Base-by-base conservation (phyloP, 225 moss, liverwort and hornwort genomes). In the Pseudoscleropodium purum region DNA sequence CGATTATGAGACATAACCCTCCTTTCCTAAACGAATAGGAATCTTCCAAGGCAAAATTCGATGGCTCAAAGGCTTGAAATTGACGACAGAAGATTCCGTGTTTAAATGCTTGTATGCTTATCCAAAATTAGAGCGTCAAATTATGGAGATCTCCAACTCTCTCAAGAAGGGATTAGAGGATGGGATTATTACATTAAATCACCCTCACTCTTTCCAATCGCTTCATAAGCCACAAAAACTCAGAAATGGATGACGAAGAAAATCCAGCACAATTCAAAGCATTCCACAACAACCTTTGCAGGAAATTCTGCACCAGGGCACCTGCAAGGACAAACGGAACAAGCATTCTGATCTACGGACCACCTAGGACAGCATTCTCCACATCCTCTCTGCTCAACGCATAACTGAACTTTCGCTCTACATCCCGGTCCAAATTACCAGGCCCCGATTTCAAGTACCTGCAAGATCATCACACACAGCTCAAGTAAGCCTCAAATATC, bases 361-460 rank as follows among this genome's bases (percentile, higher is more conserved):
- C 98, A 77, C 98, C 98, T 43, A 96, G 93, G 62, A 98, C 94
- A 67, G 98, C 98, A 87, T 98, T 98, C 89, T 98, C 96, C 66
- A 98, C 93, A 86, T 98, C 98, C 65, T 98, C 98, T 85, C 98
- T 94, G 89, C 98, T 98, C 91, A 98, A 84, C 41, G 98, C 98
- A 78, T 98, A 98, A 88, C 98, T 98, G 82, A 98, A 98, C 80
- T 98, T 98, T 39, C 98, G 94, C 87, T 98, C 98, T 33, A 98
- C 90, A 76, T 98, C 97, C 72, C 96, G 94, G 72, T 97, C 98
- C 94, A 97, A 73, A 85, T 94, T 96, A 41, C 98, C 96, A 67
- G 98, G 96, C 41, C 98, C 97, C 34, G 93, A 95, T 89, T 95
- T 97, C 80, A 96, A 77, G 83, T 98, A 98, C 89, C 97, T 98